Evolutionary conservation across 1,284 basidiomycete species (phyloP).

Genomic region (Thecaphora frezii): DNA sequence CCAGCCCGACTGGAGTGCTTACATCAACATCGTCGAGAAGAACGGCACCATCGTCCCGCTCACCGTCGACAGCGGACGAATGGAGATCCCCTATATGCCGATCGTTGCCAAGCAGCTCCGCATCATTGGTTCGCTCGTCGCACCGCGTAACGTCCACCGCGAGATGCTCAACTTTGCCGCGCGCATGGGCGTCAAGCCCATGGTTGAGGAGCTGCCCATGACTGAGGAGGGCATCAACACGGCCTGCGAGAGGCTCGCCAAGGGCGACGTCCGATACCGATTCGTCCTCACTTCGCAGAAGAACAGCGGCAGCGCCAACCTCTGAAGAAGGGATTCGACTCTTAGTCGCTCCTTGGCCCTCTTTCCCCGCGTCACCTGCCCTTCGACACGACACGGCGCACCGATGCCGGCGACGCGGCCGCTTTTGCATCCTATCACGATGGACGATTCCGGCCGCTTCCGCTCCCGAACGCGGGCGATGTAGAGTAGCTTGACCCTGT

Average conservation of each 20-base stretch:
- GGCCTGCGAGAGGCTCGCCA: constrained; percentile 45
- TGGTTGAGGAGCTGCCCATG: constrained; percentile 54
- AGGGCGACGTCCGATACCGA: constrained; percentile 52
- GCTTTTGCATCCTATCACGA: too few relatives aligned
- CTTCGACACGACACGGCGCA: too few relatives aligned
- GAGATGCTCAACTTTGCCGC: constrained; percentile 52
- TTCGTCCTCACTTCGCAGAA: constrained; percentile 47
- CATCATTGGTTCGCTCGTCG: constrained; percentile 47
- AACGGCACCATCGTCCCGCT: constrained; percentile 50
- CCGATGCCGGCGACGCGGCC: too few relatives aligned
- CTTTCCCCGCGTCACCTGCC: not conserved
- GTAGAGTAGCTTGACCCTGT: too few relatives aligned
- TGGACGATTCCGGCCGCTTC: too few relatives aligned
- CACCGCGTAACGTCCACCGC: constrained; percentile 39
- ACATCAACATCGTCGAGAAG: constrained; percentile 42
- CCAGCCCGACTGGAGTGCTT: constrained; percentile 52
- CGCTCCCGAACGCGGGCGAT: too few relatives aligned
- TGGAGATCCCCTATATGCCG: constrained; percentile 45
- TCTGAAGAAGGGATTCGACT: constrained; percentile 8
- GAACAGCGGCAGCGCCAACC: constrained; percentile 25
- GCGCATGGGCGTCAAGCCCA: constrained; percentile 40
- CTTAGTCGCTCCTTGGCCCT: too few relatives aligned
- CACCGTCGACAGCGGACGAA: constrained; percentile 23
- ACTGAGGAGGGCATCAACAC: constrained; percentile 49
- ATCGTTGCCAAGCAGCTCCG: constrained; percentile 47